Base-by-base conservation (phyloP, 257 asterid species). In the Ocimum tenuiflorum region DNA sequence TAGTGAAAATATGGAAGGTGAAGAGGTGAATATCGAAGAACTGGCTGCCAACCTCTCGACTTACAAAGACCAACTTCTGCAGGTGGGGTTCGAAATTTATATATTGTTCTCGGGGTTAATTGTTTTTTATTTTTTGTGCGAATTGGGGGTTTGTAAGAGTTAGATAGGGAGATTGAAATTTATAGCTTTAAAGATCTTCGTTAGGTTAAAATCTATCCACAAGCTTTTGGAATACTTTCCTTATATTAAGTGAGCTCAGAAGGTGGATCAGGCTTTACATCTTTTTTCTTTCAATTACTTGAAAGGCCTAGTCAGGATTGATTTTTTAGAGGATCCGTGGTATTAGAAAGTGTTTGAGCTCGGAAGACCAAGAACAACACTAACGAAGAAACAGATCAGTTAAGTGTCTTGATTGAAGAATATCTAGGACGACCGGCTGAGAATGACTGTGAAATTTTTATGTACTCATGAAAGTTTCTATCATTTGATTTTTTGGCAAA, bases 41-140 rank as follows among this genome's bases (percentile, higher is more conserved):
- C 86, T 94, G 80, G 91, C 86, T 31, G 82, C 91, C 27, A 94
- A 85, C 78, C 92, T 94, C 43, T 80, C 96, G 31, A 90, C 95
- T 31, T 90, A 94, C 78, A 83, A 76, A 80, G 87, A 87, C 19
- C 99, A 94, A 87, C 97, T 94, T 77, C 86, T 74, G 33, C 95
- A 94, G 96, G 99, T 90, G 61, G 38, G 46, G 6, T 47, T 23
- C 43, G 42, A 51, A 13, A 8, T 23, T 39, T 38, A 39, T 4
- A 6, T 3, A 13, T 60, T 0, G 12, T 43, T 43, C 20, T 41
- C 19, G 4, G 33, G 19, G 6, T 13, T 9, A 3, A 18, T 36
- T 54, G 24, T 23, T 41, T 63, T 49, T 23, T 14, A n/a, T n/a
- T n/a, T n/a, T n/a, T n/a, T n/a, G n/a, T 36, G 8, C 0, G 66